Evolutionary conservation across 139 green algal genomes (phyloP), one percentile per base, ranked within the genome.

Genomic region (Ulvella scutata): DNA sequence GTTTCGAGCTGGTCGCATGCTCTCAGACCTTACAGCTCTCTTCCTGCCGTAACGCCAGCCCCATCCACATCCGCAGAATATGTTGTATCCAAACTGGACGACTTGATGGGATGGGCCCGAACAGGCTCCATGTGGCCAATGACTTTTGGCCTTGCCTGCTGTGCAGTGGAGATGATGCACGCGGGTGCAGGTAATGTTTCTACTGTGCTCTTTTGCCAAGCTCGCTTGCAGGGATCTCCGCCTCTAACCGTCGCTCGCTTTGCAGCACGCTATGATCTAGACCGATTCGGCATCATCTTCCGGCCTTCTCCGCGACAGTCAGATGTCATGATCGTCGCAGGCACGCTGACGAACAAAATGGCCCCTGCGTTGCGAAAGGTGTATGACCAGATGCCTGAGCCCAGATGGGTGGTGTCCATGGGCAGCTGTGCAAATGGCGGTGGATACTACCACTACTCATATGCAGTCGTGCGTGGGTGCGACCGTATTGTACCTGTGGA

Each of bases 341-440:
- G 93, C 62, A 98, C 93, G 3, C 83, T 98, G 7, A 98, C 94
- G 3, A 98, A 98, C 85, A 98, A 98, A 82, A 98, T 98, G 93
- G 93, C 93, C 0, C 93, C 93, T 0, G 94, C 93, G 21, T 82
- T 98, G 79, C 89, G 93, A 72, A 98, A 98, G 88, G 90, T 96
- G 23, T 96, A 96, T 72, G 90, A 95, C 74, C 90, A 96, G 85
- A 98, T 98, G 93, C 93, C 93, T 2, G 93, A 98, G 79, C 93
- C 93, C 4, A 86, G 93, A 37, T 98, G 93, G 93, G 93, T 98
- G 20, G 84, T 98, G 35, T 96, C 88, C 77, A 98, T 98, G 93
- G 93, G 93, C 37, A 90, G 83, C 61, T 98, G 93, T 74, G 93
- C 93, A 21, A 98, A 98, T 76, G 93, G 93, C 9, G 93, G 93